Evolutionary conservation across 169 alveolate genomes (phyloP).

Genomic region (Plasmodium billcollinsi): DNA sequence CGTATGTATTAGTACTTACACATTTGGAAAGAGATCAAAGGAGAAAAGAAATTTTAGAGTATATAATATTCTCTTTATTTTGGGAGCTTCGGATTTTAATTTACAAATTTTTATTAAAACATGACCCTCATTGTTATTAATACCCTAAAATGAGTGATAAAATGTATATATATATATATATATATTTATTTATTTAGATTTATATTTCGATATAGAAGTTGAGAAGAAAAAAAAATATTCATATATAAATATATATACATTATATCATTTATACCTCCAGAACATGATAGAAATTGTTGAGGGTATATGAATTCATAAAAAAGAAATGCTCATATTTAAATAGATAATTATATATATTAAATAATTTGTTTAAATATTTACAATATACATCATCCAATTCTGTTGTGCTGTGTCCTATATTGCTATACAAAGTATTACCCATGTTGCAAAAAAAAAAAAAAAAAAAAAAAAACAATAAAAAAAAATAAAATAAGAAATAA

Average conservation of each 20-base stretch:
- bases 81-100: slow-evolving; percentile 38
- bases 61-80: slow-evolving; percentile 63
- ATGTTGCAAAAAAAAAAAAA: slow-evolving; percentile 12
- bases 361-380: slow-evolving; percentile 40
- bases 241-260: background rate
- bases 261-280: slow-evolving; percentile 24
- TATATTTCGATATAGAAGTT: background rate
- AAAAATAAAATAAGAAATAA: background rate
- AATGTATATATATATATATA: background rate
- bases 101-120: slow-evolving; percentile 60
- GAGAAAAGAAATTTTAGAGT: slow-evolving; percentile 68
- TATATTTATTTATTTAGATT: background rate
- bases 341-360: slow-evolving; percentile 53
- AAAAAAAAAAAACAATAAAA: background rate
- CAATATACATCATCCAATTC: slow-evolving; percentile 46
- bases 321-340: slow-evolving; percentile 58
- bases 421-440: slow-evolving; percentile 63
- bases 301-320: slow-evolving; percentile 53
- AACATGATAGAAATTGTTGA: slow-evolving; percentile 50
- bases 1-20: slow-evolving; percentile 10
- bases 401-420: slow-evolving; percentile 53
- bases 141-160: slow-evolving; percentile 33
- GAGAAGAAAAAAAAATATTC: background rate
- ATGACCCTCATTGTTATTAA: slow-evolving; percentile 69
- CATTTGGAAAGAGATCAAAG: slow-evolving; percentile 71